These are phyloP conservation scores for Oxyria digyna DNA, from an alignment of 148 eudicot species.

Conservation along the genomic window DNA sequence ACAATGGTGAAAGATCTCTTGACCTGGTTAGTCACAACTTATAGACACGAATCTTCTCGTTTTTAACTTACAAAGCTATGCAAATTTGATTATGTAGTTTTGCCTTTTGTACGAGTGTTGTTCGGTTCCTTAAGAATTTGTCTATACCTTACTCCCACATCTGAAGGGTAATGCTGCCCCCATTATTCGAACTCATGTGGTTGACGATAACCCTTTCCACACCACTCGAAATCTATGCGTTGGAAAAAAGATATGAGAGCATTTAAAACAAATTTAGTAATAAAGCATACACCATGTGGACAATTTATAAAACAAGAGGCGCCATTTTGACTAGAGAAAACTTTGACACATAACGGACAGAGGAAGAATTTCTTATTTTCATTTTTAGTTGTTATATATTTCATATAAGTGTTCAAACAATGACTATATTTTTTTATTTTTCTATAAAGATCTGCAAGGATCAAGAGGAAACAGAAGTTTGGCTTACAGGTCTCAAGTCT, in stretches of 20 bases:
- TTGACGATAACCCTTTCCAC: too few relatives aligned
- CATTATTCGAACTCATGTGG: too few relatives aligned
- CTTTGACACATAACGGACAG: not conserved
- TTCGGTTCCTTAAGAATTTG: not conserved
- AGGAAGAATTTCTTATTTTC: not conserved
- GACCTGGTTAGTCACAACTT: conserved; percentile 39
- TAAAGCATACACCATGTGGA: not conserved
- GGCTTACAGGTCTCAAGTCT: conserved; percentile 55
- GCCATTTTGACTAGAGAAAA: not conserved
- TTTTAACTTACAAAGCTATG: not conserved
- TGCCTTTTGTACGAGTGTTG: not conserved
- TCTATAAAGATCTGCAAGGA: conserved; percentile 51
- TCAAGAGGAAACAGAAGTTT: conserved; percentile 48
- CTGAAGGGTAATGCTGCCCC: too few relatives aligned
- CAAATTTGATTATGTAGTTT: not conserved
- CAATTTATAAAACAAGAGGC: not conserved
- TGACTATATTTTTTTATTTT: not conserved
- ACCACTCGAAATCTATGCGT: too few relatives aligned
- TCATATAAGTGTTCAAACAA: not conserved
- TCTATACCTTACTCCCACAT: not conserved
- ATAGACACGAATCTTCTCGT: not conserved
- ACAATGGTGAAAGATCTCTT: conserved; percentile 56
- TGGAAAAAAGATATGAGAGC: not conserved
- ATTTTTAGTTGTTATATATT: not conserved
- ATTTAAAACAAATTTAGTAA: too few relatives aligned